Evolutionary conservation across 2,329 filamentous ascomycete genomes (phyloP).

Genomic region (Huntiella moniliformis): DNA sequence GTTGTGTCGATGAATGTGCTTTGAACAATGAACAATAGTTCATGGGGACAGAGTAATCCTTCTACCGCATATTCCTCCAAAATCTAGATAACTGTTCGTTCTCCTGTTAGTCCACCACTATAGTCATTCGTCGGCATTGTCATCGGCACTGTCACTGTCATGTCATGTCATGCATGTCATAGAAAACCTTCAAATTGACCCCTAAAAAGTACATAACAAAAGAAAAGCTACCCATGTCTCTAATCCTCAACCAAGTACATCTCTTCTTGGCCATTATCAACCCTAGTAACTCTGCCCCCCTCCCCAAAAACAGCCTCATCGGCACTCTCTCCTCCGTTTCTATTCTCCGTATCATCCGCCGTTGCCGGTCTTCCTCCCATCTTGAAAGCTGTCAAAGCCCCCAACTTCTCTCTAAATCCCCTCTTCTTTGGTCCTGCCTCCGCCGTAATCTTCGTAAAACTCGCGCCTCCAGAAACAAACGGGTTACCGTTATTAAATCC

Average conservation of each 20-base stretch:
- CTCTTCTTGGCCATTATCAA: slow-evolving; percentile 10
- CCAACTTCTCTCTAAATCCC: slow-evolving; percentile 8
- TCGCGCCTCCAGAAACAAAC: slow-evolving; percentile 11
- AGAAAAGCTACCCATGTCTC: background rate
- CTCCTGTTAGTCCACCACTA: no score
- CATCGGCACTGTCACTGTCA: no score
- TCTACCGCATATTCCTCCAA: no score
- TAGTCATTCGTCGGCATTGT: no score
- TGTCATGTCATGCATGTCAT: no score
- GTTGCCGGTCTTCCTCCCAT: background rate
- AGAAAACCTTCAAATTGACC: background rate
- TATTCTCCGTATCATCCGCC: background rate
- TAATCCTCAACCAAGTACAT: slow-evolving; percentile 10
- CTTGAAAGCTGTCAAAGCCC: slow-evolving; percentile 7
- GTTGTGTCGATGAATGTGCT: no score
- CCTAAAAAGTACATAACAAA: background rate
- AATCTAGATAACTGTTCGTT: no score
- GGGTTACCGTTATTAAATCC: background rate
- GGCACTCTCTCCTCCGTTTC: background rate
- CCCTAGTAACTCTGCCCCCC: slow-evolving; percentile 3
- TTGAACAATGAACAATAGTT: no score
- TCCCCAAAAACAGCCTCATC: background rate
- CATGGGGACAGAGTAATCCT: no score
- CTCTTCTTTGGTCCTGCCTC: slow-evolving; percentile 15
- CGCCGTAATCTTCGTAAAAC: slow-evolving; percentile 15